Percentiles rank a stretch among this genome's conserved stretches.
phyloP scores from a whole-genome alignment of 2,329 filamentous ascomycete species.

The Thielaviopsis populi region DNA sequence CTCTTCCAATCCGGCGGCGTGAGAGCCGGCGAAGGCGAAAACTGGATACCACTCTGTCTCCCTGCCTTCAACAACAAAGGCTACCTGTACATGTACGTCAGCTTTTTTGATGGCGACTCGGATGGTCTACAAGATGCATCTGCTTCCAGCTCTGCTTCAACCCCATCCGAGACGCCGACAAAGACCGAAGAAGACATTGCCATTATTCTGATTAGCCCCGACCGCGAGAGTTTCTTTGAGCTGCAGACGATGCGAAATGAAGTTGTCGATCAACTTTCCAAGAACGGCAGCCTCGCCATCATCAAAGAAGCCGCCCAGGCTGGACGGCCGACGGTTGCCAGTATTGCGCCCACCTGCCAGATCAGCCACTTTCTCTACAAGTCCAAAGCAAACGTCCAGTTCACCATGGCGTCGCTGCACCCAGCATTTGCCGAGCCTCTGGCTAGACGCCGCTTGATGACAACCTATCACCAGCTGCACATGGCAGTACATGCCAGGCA shows the following conservation, averaged over 20 bases:
- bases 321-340: slow-evolving; percentile 55
- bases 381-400: slow-evolving; percentile 86
- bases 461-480: slow-evolving; percentile 73
- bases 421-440: slow-evolving; percentile 48
- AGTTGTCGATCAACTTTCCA: slow-evolving; percentile 53
- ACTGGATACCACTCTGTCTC: slow-evolving; percentile 91
- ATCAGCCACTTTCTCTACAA: slow-evolving; percentile 94
- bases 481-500: slow-evolving; percentile 71
- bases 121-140: background rate
- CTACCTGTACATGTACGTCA: slow-evolving; percentile 98
- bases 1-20: slow-evolving; percentile 89
- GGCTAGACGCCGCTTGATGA: slow-evolving; percentile 58
- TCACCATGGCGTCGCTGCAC: slow-evolving; percentile 71
- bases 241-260: slow-evolving; percentile 58
- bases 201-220: slow-evolving; percentile 78
- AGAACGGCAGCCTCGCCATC: slow-evolving; percentile 57
- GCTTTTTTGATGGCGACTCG: slow-evolving; percentile 58
- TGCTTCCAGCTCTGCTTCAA: background rate
- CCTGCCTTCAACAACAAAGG: slow-evolving; percentile 95
- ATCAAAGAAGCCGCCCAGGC: slow-evolving; percentile 56
- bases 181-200: slow-evolving; percentile 66
- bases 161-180: slow-evolving; percentile 25
- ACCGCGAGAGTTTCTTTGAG: slow-evolving; percentile 87
- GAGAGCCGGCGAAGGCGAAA: slow-evolving; percentile 80
- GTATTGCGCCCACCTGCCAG: slow-evolving; percentile 66